Conservation (phyloP, 495 filamentous ascomycete species). For the Physcia stellaris region DNA sequence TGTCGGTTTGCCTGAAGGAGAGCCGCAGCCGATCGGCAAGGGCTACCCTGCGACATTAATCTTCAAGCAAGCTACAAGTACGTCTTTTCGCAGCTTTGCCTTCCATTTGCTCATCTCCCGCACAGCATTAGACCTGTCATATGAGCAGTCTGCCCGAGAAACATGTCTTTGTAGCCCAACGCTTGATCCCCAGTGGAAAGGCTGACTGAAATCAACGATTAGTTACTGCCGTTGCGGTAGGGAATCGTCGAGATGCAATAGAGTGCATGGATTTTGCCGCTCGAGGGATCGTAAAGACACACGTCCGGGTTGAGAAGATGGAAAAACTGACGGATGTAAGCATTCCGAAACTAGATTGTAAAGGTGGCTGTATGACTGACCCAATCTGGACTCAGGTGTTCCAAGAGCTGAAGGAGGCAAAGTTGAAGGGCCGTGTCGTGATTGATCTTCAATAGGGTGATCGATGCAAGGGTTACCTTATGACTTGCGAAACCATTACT, state of each 20-base stretch:
- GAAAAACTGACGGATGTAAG: constrained; percentile 40
- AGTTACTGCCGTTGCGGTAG: constrained; percentile 52
- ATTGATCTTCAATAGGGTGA: constrained; percentile 38
- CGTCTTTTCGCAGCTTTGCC: too few relatives aligned
- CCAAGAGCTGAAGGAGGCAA: constrained; percentile 42
- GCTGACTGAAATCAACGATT: too few relatives aligned
- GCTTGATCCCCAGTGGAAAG: too few relatives aligned
- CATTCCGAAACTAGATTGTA: neutral
- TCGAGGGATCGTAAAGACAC: constrained; percentile 46
- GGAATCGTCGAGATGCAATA: constrained; percentile 50
- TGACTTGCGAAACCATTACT: too few relatives aligned
- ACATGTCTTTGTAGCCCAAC: too few relatives aligned
- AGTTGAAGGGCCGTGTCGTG: constrained; percentile 45
- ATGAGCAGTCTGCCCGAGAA: too few relatives aligned
- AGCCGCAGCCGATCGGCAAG: constrained; percentile 40
- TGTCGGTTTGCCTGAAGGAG: constrained; percentile 54
- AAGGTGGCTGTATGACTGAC: neutral
- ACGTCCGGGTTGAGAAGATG: constrained; percentile 46
- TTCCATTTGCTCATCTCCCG: too few relatives aligned
- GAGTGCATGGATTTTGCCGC: constrained; percentile 52
- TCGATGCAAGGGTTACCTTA: too few relatives aligned
- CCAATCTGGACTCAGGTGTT: constrained; percentile 25
- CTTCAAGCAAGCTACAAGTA: constrained; percentile 34
- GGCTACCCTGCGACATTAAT: constrained; percentile 39
- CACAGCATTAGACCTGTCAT: too few relatives aligned